Conservation (phyloP, 1,284 basidiomycete species). For the Heliocybe sulcata region DNA sequence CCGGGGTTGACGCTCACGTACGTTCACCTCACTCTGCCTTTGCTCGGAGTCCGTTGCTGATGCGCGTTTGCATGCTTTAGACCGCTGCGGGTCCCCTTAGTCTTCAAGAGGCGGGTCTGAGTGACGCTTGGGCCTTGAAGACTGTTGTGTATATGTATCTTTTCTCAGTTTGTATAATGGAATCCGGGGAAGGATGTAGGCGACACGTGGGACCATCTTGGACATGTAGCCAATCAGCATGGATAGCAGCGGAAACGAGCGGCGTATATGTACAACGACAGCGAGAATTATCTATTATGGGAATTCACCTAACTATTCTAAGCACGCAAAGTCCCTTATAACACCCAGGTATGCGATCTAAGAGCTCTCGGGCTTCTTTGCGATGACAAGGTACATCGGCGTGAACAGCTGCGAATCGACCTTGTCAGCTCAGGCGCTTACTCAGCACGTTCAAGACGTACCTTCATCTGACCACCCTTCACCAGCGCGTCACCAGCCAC, state of each 20-base stretch:
- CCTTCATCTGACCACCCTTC: slow-evolving; percentile 82
- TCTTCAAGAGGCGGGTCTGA: slow-evolving; percentile 10
- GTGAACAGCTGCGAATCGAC: slow-evolving; percentile 59
- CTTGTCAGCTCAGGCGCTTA: slow-evolving; percentile 7
- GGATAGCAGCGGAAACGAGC: too few relatives aligned
- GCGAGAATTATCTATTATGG: background rate
- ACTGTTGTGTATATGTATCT: background rate
- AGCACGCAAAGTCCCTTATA: background rate
- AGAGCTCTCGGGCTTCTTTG: slow-evolving; percentile 50
- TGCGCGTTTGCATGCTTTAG: slow-evolving; percentile 4
- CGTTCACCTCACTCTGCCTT: slow-evolving; percentile 14
- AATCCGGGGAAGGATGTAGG: too few relatives aligned
- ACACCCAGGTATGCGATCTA: background rate
- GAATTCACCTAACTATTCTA: background rate
- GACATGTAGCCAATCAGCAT: too few relatives aligned
- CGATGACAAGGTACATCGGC: slow-evolving; percentile 71
- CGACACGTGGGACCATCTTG: too few relatives aligned
- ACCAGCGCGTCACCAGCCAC: slow-evolving; percentile 78
- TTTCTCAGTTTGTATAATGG: too few relatives aligned
- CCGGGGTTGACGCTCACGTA: slow-evolving; percentile 34
- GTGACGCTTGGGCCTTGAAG: background rate
- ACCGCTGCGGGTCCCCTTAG: slow-evolving; percentile 13
- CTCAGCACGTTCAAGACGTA: slow-evolving; percentile 25
- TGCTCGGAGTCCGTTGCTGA: slow-evolving; percentile 8
- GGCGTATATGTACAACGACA: background rate